Conservation (phyloP, 352 stramenopile genomes). For the Phytophthora europaea region DNA sequence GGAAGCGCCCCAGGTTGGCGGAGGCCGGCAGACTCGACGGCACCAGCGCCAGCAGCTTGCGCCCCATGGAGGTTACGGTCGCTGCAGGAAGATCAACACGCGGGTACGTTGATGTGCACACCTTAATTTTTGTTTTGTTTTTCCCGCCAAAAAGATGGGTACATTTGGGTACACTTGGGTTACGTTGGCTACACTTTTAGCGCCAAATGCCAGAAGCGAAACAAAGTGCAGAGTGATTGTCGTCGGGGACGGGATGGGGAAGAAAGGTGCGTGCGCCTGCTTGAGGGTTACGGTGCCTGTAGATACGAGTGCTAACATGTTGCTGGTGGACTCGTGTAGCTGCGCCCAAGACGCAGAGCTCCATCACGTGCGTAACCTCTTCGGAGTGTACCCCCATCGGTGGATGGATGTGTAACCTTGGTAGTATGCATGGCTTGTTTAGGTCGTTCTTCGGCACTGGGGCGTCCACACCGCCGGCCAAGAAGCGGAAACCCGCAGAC, state of each 20-base stretch:
- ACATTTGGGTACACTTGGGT: background rate
- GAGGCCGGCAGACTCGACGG: conserved; percentile 46
- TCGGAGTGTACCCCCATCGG: background rate
- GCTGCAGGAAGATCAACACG: background rate
- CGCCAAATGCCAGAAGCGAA: conserved; percentile 5
- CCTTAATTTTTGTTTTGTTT: background rate
- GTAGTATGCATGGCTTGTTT: background rate
- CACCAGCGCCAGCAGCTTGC: conserved; percentile 62
- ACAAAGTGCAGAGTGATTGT: background rate
- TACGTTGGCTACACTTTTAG: conserved; percentile 9
- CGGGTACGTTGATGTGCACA: background rate
- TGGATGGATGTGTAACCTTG: background rate
- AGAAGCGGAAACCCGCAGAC: conserved; percentile 42
- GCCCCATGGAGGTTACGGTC: conserved; percentile 39
- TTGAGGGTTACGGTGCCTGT: background rate
- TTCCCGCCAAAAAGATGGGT: background rate
- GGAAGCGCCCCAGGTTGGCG: conserved; percentile 68
- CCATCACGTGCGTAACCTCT: conserved; percentile 61
- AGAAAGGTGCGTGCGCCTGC: conserved; percentile 30
- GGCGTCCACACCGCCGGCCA: conserved; percentile 26
- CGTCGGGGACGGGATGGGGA: conserved; percentile 28
- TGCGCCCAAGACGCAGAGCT: conserved; percentile 56
- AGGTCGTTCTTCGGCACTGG: conserved; percentile 72
- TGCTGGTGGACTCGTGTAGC: background rate
- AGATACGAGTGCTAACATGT: background rate